Conservation (phyloP, 23 red algal genomes). For the Gracilariopsis chorda region DNA sequence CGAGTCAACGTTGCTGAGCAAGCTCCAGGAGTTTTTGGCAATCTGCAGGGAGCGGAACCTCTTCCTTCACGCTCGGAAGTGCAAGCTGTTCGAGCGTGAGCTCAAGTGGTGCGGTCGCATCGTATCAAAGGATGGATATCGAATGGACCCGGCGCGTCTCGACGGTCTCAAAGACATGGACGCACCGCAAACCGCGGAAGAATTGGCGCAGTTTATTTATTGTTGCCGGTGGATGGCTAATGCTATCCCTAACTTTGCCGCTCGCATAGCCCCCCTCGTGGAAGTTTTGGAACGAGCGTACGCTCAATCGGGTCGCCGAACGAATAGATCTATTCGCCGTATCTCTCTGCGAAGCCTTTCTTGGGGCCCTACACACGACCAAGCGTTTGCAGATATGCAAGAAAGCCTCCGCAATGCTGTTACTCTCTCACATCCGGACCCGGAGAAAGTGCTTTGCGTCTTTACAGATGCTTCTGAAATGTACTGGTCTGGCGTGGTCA, state of each 20-base stretch:
- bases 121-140: not conserved
- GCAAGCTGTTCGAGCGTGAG: not conserved
- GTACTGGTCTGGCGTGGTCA: slow-evolving; percentile 1
- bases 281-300: not conserved
- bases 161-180: not conserved
- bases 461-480: slow-evolving; percentile 28
- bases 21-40: not conserved
- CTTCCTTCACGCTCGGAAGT: not conserved
- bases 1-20: not conserved
- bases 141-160: not conserved
- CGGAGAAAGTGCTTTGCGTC: slow-evolving; percentile 21
- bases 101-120: slow-evolving; percentile 22
- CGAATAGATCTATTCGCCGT: not conserved
- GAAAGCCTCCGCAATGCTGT: not conserved
- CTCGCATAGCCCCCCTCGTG: not conserved
- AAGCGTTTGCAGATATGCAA: not conserved
- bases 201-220: slow-evolving; percentile 32
- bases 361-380: not conserved
- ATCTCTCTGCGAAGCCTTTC: not conserved
- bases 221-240: slow-evolving; percentile 26
- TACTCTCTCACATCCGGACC: not conserved
- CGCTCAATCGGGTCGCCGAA: not conserved
- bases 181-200: slow-evolving; percentile 11
- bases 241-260: not conserved
- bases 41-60: not conserved